Base-by-base conservation (phyloP, 83 land plant species). In the Thuja plicata region DNA sequence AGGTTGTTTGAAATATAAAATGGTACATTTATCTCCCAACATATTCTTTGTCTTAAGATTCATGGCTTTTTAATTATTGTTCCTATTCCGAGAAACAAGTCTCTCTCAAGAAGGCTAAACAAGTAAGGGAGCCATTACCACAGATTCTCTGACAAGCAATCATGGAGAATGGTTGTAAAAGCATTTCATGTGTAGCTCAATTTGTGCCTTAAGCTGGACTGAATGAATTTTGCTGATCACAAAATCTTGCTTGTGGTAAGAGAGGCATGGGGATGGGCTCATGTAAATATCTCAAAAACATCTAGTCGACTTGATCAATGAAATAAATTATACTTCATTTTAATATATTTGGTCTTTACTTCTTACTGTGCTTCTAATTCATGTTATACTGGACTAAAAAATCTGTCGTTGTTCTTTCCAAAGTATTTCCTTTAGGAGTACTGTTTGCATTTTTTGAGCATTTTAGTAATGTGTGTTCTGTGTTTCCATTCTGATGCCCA, bases 401-500 rank as follows among this genome's bases (percentile, higher is more conserved):
- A 24, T 66, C 30, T 5, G 8, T 66, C 9, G 8, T 27, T 4
- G 71, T 8, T 66, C 73, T 24, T 66, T 66, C n/a, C 73, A 54
- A 34, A 34, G 24, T 71, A 60, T 40, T 38, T 73, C 30, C n/a
- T 38, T 38, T 21, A 17, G 73, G 37, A 7, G 8, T 38, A 9
- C 30, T 66, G 1, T 87, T 70, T 24, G 79, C 19, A 16, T 50
- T 50, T 21, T 8, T 30, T 57, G 19, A n/a, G 30, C 52, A 17
- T 40, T 32, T 16, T 83, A 50, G 50, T 78, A 27, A 45, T 40
- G 8, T 27, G n/a, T 11, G 21, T 8, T 46, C 35, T 43, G 13
- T 55, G 46, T 37, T 52, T 37, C 60, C 17, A n/a, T 37, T 86
- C 1, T 57, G 73, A 24, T 16, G 54, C 38, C 1, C 92, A 98